Evolutionary conservation across 495 filamentous ascomycete genomes (phyloP), one percentile per base, ranked within the genome.

Genomic region (Lasiosphaeriaceae sp.): DNA sequence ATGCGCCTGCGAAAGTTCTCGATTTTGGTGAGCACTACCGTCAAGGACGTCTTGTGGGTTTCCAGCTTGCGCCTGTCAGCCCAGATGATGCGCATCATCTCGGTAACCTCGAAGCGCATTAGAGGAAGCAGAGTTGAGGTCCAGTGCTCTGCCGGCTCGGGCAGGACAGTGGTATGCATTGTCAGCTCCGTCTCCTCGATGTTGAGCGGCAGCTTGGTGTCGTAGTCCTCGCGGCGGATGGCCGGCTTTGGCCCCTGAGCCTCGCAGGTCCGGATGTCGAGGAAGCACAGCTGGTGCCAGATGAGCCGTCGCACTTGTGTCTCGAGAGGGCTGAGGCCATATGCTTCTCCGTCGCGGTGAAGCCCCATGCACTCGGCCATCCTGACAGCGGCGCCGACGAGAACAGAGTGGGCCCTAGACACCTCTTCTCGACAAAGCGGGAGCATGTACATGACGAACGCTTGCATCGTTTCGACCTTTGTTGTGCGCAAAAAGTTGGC

Each of bases 321-420:
- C 58, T 90, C 89, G 6, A 88, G 75, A 1, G 88, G 79, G 31
- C 75, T 79, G 31, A 87, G 75, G 0, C 83, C 81, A 55, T 85
- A 89, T 17, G 73, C 71, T 46, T 76, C 74, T n/a, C 84, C 85
- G 61, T 92, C 89, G 1, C 85, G 74, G 65, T 90, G 84, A n/a
- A 90, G 70, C 6, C 87, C 84, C 84, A 89, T 88, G 62, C 86
- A 88, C 71, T 89, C 85, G 26, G 86, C 87, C 68, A 90, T 81
- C 31, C 87, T 74, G 20, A 89, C 84, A 11, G 85, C 86, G 19
- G 86, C 81, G 20, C 85, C 86, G 3, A 86, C 79, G 2, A 91
- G 76, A 19, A 86, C 85, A 8, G 84, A 86, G 64, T 90, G 88
- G 5, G 85, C 82, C 53, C 88, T 74, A 3, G 87, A 89, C 19